Conservation (phyloP, 2,329 filamentous ascomycete species). For the Clonostachys sp. region DNA sequence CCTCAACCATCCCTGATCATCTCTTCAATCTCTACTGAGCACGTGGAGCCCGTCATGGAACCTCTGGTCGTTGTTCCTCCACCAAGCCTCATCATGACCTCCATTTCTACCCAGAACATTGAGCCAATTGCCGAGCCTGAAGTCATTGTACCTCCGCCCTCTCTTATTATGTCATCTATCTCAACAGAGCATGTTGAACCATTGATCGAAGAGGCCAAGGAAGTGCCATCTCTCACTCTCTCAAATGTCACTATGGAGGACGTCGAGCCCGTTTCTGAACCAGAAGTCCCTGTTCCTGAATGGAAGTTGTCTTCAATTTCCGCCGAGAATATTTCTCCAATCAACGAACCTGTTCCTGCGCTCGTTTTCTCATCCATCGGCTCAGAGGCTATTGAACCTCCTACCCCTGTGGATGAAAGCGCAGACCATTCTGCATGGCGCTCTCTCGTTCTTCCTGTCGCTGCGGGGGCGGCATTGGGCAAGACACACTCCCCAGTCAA, state of each 20-base stretch:
- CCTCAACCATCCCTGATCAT: slow-evolving; percentile 11
- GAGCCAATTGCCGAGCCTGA: slow-evolving; percentile 15
- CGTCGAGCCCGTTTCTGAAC: slow-evolving; percentile 16
- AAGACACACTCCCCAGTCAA: slow-evolving; percentile 25
- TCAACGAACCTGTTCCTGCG: slow-evolving; percentile 14
- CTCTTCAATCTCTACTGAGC: slow-evolving; percentile 13
- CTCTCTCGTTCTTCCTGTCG: slow-evolving; percentile 25
- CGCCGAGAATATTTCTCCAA: slow-evolving; percentile 26
- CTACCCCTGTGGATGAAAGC: slow-evolving; percentile 19
- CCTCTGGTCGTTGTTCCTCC: not conserved
- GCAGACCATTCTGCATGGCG: not conserved
- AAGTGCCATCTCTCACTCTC: slow-evolving; percentile 12
- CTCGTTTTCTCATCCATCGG: slow-evolving; percentile 16
- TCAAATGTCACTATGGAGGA: slow-evolving; percentile 15
- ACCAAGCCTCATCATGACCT: too few species aligned
- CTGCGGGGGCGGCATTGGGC: slow-evolving; percentile 51
- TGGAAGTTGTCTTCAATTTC: slow-evolving; percentile 29
- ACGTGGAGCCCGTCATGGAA: slow-evolving; percentile 17
- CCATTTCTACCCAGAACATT: too few species aligned
- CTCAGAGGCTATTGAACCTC: slow-evolving; percentile 30
- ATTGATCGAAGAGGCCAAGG: too few species aligned
- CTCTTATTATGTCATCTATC: slow-evolving; percentile 12
- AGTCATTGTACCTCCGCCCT: slow-evolving; percentile 4
- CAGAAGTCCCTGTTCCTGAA: slow-evolving; percentile 12
- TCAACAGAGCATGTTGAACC: slow-evolving; percentile 18